These are phyloP conservation scores for Phlegmacium glaucopus DNA, from an alignment of 768 basidiomycete genomes.

Conservation along the genomic window DNA sequence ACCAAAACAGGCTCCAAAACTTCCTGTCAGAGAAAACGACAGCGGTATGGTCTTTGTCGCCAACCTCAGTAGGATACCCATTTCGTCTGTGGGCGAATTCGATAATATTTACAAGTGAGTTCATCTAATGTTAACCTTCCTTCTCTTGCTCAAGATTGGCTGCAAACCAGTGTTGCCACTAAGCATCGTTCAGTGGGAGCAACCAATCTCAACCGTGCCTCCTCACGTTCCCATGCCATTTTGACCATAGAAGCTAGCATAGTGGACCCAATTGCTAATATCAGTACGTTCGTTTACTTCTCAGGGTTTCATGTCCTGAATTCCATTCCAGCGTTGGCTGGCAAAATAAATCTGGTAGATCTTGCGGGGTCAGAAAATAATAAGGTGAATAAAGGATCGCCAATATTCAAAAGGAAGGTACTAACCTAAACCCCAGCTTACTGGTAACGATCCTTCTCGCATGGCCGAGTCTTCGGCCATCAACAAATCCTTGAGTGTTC, in stretches of 20 bases:
- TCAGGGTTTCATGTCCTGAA: neutral
- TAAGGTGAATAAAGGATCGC: conserved; percentile 43
- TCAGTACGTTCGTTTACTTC: conserved; percentile 36
- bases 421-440: conserved; percentile 39
- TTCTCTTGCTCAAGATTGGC: neutral
- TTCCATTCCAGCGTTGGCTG: conserved; percentile 48
- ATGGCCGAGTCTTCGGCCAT: conserved; percentile 90
- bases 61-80: conserved; percentile 41
- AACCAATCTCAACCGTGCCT: conserved; percentile 80
- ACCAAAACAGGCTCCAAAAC: conserved; percentile 40
- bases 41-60: conserved; percentile 53
- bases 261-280: conserved; percentile 48
- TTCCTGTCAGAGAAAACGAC: conserved; percentile 53
- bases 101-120: conserved; percentile 44
- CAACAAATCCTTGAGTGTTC: conserved; percentile 83
- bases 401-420: neutral
- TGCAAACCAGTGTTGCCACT: conserved; percentile 54
- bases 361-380: conserved; percentile 92
- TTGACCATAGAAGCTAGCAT: conserved; percentile 70
- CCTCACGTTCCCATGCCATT: conserved; percentile 88
- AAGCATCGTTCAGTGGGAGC: conserved; percentile 81
- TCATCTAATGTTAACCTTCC: neutral
- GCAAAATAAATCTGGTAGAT: conserved; percentile 85
- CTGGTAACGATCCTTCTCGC: conserved; percentile 82
- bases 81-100: conserved; percentile 42